These are phyloP conservation scores for Meyerozyma athensensis DNA, from an alignment of 1,139 yeast genomes.

Conservation along the genomic window DNA sequence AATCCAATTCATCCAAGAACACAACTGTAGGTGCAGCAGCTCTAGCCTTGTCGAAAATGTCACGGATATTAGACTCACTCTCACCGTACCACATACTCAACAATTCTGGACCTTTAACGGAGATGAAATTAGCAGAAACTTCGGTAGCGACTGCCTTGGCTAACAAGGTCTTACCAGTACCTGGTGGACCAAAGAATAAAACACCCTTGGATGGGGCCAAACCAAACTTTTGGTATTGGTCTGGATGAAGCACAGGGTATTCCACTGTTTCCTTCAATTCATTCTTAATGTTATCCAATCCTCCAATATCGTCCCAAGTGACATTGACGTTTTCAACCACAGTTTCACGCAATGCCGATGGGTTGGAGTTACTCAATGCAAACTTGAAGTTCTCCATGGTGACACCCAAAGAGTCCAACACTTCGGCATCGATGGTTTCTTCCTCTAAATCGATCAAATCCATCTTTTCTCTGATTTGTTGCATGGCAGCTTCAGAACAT, in stretches of 20 bases:
- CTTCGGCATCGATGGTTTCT: constrained; percentile 97
- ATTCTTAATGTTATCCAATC: constrained; percentile 89
- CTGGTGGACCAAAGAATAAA: constrained; percentile 98
- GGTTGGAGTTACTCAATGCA: constrained; percentile 96
- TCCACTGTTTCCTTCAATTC: constrained; percentile 98
- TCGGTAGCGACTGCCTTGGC: constrained; percentile 99
- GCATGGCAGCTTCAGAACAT: constrained; percentile 96
- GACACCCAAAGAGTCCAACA: constrained; percentile 92
- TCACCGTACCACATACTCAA: constrained; percentile 99
- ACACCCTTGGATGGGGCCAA: constrained; percentile 98
- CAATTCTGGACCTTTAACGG: constrained; percentile 96
- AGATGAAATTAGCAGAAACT: constrained; percentile 92
- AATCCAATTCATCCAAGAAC: constrained; percentile 94
- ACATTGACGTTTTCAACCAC: constrained; percentile 98
- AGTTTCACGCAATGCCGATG: constrained; percentile 98
- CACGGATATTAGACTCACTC: constrained; percentile 94
- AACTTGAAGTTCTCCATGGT: constrained; percentile 98
- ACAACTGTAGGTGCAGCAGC: constrained; percentile 99
- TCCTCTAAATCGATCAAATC: constrained; percentile 96
- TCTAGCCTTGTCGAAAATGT: constrained; percentile 95
- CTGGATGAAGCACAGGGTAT: constrained; percentile 98
- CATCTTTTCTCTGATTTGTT: constrained; percentile 98
- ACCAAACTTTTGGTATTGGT: constrained; percentile 96
- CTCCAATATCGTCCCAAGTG: constrained; percentile 97
- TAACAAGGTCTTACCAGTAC: constrained; percentile 96